phyloP scores from a whole-genome alignment of 106 monocot genomes.

The Acorus calamus region DNA sequence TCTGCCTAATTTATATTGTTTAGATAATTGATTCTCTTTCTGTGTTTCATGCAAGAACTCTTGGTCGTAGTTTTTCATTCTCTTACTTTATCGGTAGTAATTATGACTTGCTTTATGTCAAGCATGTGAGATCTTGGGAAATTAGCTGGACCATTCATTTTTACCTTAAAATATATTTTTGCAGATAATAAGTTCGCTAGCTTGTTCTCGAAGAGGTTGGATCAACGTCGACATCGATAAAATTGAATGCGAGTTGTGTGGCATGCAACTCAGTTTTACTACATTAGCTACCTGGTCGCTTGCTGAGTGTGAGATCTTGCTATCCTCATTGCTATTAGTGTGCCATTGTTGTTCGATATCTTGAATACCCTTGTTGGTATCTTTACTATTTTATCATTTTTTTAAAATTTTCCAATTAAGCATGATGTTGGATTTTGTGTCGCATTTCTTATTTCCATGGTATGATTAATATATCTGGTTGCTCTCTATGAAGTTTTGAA shows the following conservation, averaged over 20 bases:
- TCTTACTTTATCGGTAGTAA: no score
- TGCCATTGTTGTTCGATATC: background rate
- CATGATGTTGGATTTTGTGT: no score
- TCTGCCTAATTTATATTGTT: no score
- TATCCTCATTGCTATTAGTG: background rate
- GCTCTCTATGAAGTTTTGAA: no score
- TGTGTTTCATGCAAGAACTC: no score
- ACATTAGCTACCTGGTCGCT: slow-evolving; percentile 25
- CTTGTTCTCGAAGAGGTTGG: slow-evolving; percentile 94
- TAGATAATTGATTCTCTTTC: no score
- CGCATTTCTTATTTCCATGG: no score
- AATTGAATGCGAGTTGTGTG: slow-evolving; percentile 91
- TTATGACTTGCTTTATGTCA: no score
- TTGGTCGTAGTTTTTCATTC: no score
- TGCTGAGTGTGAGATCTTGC: slow-evolving; percentile 43
- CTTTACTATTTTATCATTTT: background rate
- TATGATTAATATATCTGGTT: no score
- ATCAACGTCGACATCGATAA: slow-evolving; percentile 51
- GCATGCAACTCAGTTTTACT: slow-evolving; percentile 50
- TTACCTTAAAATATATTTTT: no score
- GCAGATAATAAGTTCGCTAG: slow-evolving; percentile 63
- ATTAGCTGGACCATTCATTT: background rate
- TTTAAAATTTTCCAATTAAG: background rate
- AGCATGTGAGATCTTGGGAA: background rate
- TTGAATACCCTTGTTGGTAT: no score